phyloP scores from a whole-genome alignment of 768 basidiomycete genomes.

The Russula olivacea region DNA sequence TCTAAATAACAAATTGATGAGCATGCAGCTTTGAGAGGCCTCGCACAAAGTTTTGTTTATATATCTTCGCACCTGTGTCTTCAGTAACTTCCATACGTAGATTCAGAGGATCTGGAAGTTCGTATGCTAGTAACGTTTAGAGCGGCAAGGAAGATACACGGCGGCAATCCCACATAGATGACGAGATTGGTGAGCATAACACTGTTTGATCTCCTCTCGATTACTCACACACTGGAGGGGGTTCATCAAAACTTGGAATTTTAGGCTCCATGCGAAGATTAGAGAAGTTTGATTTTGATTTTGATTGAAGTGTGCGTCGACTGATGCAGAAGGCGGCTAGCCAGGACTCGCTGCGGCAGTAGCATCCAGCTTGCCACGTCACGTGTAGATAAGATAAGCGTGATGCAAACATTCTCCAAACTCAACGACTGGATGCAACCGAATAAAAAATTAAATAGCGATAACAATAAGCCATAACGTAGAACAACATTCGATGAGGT shows the following conservation, averaged over 20 bases:
- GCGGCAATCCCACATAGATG: neutral
- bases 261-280: conserved; percentile 2
- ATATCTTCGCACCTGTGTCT: conserved; percentile 22
- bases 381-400: conserved; percentile 1
- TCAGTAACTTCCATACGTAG: conserved; percentile 7
- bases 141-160: neutral
- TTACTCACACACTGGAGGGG: conserved; percentile 16
- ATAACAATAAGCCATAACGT: neutral
- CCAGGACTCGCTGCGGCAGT: too few relatives aligned
- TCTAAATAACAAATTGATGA: conserved; percentile 27
- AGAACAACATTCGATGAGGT: neutral
- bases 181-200: conserved; percentile 1
- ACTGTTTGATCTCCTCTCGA: neutral
- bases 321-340: too few relatives aligned
- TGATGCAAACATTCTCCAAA: too few relatives aligned
- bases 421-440: too few relatives aligned
- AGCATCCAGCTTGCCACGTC: neutral
- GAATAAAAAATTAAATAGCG: conserved; percentile 2
- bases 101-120: conserved; percentile 28
- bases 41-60: too few relatives aligned
- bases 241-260: neutral
- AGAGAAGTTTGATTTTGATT: too few relatives aligned
- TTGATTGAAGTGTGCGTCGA: neutral
- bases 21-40: neutral
- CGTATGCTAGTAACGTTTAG: conserved; percentile 27